phyloP scores from a whole-genome alignment of 495 filamentous ascomycete species.

The Staphylotrichum longicolle region DNA sequence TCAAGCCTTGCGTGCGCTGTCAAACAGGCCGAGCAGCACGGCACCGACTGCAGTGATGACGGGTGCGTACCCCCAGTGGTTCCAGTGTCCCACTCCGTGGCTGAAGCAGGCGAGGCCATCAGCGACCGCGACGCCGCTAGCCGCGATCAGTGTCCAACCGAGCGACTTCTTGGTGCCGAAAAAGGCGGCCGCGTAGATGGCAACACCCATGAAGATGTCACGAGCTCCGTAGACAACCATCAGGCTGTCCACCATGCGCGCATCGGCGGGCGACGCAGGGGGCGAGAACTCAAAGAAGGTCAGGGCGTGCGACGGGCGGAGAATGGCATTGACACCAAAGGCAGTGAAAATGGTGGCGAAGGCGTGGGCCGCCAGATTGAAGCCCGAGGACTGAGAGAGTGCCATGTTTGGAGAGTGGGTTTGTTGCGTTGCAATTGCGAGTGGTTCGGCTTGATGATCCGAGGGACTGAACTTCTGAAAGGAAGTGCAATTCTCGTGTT shows the following conservation, averaged over 20 bases:
- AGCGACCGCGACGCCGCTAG: slow-evolving; percentile 42
- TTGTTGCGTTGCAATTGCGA: too few relatives aligned
- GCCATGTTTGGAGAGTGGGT: not conserved
- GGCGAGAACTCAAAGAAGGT: slow-evolving; percentile 46
- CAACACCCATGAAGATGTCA: slow-evolving; percentile 55
- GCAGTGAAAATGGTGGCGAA: slow-evolving; percentile 47
- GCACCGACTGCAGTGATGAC: slow-evolving; percentile 39
- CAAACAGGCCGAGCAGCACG: slow-evolving; percentile 25
- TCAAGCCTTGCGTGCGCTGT: not conserved
- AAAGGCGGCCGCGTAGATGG: slow-evolving; percentile 41
- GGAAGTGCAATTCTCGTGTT: too few relatives aligned
- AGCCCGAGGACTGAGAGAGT: slow-evolving; percentile 11
- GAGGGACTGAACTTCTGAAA: too few relatives aligned
- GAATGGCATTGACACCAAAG: slow-evolving; percentile 51
- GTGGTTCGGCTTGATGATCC: too few relatives aligned
- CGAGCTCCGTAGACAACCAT: slow-evolving; percentile 51
- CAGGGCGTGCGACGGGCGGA: slow-evolving; percentile 46
- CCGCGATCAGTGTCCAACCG: slow-evolving; percentile 48
- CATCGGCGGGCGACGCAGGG: slow-evolving; percentile 21
- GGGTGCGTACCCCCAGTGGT: slow-evolving; percentile 56
- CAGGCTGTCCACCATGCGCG: slow-evolving; percentile 24
- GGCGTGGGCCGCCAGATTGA: slow-evolving; percentile 31
- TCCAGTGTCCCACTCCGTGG: slow-evolving; percentile 49
- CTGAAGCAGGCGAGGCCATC: slow-evolving; percentile 49
- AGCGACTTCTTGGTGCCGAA: slow-evolving; percentile 43